Base-by-base conservation (phyloP, 2,329 filamentous ascomycete genomes). In the Escovopsis weberi region DNA sequence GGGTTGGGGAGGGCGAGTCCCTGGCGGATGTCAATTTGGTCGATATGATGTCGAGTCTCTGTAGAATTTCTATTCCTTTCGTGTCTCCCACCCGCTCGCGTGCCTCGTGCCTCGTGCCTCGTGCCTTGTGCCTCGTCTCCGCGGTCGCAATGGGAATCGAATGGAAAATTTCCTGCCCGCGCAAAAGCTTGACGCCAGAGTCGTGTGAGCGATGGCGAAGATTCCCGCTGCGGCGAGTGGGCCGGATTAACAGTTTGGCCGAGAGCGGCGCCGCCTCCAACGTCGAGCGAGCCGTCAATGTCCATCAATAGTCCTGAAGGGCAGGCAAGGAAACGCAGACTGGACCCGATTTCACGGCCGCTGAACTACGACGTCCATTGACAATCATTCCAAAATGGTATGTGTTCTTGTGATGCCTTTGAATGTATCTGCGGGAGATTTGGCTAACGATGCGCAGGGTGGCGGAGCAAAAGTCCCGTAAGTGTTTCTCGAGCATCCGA, bases 381-480 rank as follows among this genome's bases (percentile, higher is more conserved):
- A 57, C 49, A 57, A 51, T 50, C 45, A 53, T 60, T 63, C 6
- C 65, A 77, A 70, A 58, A 80, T 80, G 75, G 75, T 78, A 60
- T 56, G 68, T 55, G 23, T 23, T 23, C 6, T 6, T 23, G 15
- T 23, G 4, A 23, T 23, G 23, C 23, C 6, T 23, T 6, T 6
- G 6, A 23, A 4, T 23, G 23, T 23, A 4, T 26, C 37, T 32
- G 7, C 8, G 28, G 28, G 26, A 23, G 8, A 15, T 30, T 19
- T 42, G 47, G 51, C 70, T 76, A 62, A 75, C 61, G 42, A 33
- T 45, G 47, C 42, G 23, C 50, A 80, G 81, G 83, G 83, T 69
- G 84, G 84, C 68, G 86, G 87, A 70, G 80, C 76, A 60, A 67
- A 65, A 63, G 62, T 75, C 56, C 69, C 69, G 72, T 75, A 64